Evolutionary conservation across 768 basidiomycete species (phyloP), one percentile per base, ranked within the genome.

Genomic region (Tulasnella sp.): DNA sequence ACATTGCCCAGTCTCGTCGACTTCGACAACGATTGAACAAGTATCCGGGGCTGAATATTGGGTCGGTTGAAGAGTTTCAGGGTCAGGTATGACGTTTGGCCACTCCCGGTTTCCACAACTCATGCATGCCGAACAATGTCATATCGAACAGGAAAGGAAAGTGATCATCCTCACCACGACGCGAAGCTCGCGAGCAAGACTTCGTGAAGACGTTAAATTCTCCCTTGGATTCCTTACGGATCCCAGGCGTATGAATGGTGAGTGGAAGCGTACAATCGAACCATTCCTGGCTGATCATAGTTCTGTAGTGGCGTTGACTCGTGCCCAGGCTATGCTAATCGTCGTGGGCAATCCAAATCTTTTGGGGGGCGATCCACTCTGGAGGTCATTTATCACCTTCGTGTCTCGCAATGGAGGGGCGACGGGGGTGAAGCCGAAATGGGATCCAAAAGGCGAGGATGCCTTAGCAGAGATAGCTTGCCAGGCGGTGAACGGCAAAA

Each of bases 41-140:
- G 52, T 27, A 40, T 25, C 32, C 25, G 65, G 32, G 65, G 64
- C 59, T 82, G 53, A 82, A 82, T 62, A 76, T 83, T 12, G 82
- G 80, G 17, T 80, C 77, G 19, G 80, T 81, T 0, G 82, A 83
- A 62, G 79, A 81, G 58, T 81, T 81, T 67, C 81, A 82, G 65
- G 82, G 82, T 7, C 77, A 59, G 54, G 58, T 58, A 12, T 29
- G 7, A 17, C 1, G 5, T 42, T 54, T 4, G 14, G 27, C 25
- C 19, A 2, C 25, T n/a, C 36, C 9, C 53, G 78, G 77, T 77
- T 78, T n/a, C n/a, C 34, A 6, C 68, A 74, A 76, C 19, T 69
- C 71, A 0, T 72, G 78, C 6, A 78, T 80, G 36, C 75, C 79
- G 41, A 74, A 29, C 17, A 9, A 29, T 57, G 11, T 2, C 41